Evolutionary conservation across 2,329 filamentous ascomycete species (phyloP).

Genomic region (Clonostachys rosea): DNA sequence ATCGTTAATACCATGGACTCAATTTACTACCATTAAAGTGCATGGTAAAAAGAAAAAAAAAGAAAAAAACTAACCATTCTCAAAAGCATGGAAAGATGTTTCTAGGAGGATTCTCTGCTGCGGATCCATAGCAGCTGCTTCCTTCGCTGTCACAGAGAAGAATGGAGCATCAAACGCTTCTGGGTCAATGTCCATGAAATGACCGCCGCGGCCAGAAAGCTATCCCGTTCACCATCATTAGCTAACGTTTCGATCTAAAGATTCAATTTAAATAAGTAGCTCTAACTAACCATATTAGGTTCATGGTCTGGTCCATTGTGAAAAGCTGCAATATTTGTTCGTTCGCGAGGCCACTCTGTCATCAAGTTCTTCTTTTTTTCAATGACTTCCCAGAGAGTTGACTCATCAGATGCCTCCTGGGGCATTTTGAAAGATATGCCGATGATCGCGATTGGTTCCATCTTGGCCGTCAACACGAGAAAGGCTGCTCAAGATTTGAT

Average conservation of each 20-base stretch:
- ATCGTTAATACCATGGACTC: neutral
- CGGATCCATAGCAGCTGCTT: constrained; percentile 23
- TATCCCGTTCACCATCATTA: constrained; percentile 10
- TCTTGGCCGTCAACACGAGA: no score
- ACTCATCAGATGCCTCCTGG: constrained; percentile 19
- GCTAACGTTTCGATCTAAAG: no score
- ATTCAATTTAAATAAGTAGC: no score
- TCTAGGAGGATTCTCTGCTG: constrained; percentile 26
- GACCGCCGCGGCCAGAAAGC: constrained; percentile 9
- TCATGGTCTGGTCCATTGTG: constrained; percentile 2
- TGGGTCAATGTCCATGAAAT: constrained; percentile 26
- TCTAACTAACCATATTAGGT: constrained; percentile 5
- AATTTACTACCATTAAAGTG: neutral
- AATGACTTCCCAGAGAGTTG: constrained; percentile 25
- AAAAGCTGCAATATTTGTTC: constrained; percentile 18
- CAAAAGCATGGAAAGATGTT: constrained; percentile 24
- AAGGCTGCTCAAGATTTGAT: no score
- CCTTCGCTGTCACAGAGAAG: constrained; percentile 22
- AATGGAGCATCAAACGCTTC: constrained; percentile 30
- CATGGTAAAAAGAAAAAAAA: neutral
- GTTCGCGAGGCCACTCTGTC: constrained; percentile 22
- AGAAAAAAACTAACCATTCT: constrained; percentile 18
- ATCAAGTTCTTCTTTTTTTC: constrained; percentile 18
- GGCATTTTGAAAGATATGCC: constrained; percentile 31
- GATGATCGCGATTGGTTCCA: constrained; percentile 19